Base-by-base conservation (phyloP, 2,329 filamentous ascomycete species). In the Xylaria sp. region DNA sequence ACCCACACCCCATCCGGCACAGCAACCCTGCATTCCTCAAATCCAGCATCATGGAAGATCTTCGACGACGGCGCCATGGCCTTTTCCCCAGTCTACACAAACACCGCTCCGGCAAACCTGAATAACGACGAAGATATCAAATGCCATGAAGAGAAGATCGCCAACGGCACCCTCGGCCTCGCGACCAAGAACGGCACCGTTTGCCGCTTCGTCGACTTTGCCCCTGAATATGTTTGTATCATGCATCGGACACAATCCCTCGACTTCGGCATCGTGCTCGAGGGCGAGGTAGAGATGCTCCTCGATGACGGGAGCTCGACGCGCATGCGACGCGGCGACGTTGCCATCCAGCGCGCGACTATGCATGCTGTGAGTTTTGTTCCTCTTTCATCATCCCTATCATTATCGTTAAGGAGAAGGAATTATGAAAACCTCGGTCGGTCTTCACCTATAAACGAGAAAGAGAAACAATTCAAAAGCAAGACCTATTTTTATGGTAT, bases 331-430 rank as follows among this genome's bases (percentile, higher is more conserved):
- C 72, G 75, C 9, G 82, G 82, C 2, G 82, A 85, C 65, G 71
- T 83, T n/a, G 78, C 78, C 8, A 78, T 85, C 18, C 81, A 85
- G 70, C 73, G 83, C 47, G 80, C 76, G 1, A 83, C 81, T 2
- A 80, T 78, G 72, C 82, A 85, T 68, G 76, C 76, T 30, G 11
- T 75, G 61, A 70, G 69, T 70, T 79, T 16, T 16, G 16, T 16
- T 50, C 30, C 11, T 54, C 9, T 11, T 5, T 1, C 4, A 19
- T 1, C 4, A 19, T 37, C 42, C 13, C 42, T 16, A 46, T n/a
- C 42, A 30, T 30, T 30, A 1, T 30, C 23, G 5, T 6, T 30
- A 1, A 5, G 5, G 5, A 6, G 4, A 2, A 30, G 16, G 16
- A 30, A 30, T 4, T 30, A 6, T 5, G 23, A 30, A 30, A 30